phyloP scores from a whole-genome alignment of 331 rosid genomes.

The Quercus phellos region DNA sequence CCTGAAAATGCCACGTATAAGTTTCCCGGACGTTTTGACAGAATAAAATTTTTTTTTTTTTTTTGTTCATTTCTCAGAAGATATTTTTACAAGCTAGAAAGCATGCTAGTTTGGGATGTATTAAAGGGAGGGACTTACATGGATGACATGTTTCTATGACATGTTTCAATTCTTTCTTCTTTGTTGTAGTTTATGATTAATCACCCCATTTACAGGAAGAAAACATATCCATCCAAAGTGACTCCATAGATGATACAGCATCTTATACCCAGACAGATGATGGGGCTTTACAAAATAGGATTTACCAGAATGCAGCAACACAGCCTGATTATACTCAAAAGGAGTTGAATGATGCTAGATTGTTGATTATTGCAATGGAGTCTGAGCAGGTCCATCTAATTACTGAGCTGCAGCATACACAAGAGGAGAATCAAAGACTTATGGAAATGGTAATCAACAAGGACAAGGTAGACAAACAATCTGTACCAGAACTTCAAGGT shows the following conservation, averaged over 20 bases:
- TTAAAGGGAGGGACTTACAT: not conserved
- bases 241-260: conserved; percentile 47
- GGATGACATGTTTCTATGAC: not conserved
- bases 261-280: conserved; percentile 35
- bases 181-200: conserved; percentile 15
- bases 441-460: conserved; percentile 1
- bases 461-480: conserved; percentile 4
- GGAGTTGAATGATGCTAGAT: conserved; percentile 27
- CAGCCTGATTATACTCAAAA: not conserved
- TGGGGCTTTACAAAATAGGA: conserved; percentile 26
- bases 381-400: conserved; percentile 2
- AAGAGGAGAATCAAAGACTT: conserved; percentile 14
- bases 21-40: not conserved
- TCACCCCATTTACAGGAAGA: conserved; percentile 50
- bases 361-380: conserved; percentile 20
- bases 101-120: not conserved
- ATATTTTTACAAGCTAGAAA: not conserved
- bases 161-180: conserved; percentile 8
- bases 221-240: conserved; percentile 43
- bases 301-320: conserved; percentile 20
- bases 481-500: not conserved
- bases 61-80: not conserved
- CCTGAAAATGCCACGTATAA: not conserved
- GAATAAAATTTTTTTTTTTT: not conserved
- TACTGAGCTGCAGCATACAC: not conserved